phyloP scores from a whole-genome alignment of 2,329 filamentous ascomycete genomes.

The Sclerotinia borealis region DNA sequence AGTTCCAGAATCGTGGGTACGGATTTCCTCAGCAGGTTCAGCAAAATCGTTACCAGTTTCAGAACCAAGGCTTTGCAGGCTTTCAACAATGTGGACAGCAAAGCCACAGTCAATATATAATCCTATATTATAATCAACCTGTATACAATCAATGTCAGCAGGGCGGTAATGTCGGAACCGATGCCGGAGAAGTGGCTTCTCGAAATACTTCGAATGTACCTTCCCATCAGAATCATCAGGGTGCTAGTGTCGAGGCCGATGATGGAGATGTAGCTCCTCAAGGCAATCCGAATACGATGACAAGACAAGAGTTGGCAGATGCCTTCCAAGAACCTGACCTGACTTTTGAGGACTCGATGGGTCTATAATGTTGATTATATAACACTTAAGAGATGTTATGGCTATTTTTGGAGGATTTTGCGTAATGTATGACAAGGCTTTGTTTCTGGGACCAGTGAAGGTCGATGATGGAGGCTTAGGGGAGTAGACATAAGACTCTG shows the following conservation, averaged over 20 bases:
- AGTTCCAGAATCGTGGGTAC: not conserved
- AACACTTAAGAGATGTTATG: not conserved
- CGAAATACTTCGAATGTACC: too few species aligned
- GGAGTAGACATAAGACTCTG: not conserved
- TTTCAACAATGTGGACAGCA: not conserved
- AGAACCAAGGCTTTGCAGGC: not conserved
- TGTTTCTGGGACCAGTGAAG: not conserved
- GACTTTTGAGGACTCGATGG: not conserved
- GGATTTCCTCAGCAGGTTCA: not conserved
- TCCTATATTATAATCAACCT: not conserved
- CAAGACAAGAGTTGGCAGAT: not conserved
- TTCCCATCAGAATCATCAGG: not conserved
- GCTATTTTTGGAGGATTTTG: not conserved
- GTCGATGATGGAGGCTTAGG: not conserved
- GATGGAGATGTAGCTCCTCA: not conserved
- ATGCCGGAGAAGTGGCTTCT: not conserved
- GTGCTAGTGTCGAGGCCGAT: not conserved
- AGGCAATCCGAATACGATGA: too few species aligned
- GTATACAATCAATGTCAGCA: not conserved
- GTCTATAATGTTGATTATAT: not conserved
- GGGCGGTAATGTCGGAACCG: not conserved
- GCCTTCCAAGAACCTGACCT: not conserved
- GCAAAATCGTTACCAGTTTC: not conserved
- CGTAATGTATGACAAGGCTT: not conserved
- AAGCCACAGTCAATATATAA: not conserved